These are phyloP conservation scores for Trichoderma virens DNA, from an alignment of 495 filamentous ascomycete genomes.

Conservation along the genomic window DNA sequence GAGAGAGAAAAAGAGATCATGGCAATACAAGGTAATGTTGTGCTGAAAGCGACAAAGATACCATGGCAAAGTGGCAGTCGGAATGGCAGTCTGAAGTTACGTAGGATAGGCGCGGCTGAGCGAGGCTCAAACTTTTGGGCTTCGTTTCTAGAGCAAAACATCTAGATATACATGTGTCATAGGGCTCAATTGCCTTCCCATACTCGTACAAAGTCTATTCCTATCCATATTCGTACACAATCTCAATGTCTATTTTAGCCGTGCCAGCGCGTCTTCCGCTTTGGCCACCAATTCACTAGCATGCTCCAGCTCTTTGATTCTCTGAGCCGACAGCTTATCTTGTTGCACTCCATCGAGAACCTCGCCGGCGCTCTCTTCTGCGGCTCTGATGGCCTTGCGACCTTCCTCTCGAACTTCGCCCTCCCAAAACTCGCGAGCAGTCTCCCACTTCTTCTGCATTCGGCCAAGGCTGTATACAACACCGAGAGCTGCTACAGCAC, in stretches of 20 bases:
- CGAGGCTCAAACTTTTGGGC: background rate
- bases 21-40: background rate
- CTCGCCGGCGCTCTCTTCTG: constrained; percentile 55
- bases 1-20: background rate
- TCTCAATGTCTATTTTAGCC: constrained; percentile 19
- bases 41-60: constrained; percentile 6
- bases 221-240: constrained; percentile 3
- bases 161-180: constrained; percentile 1
- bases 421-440: constrained; percentile 62
- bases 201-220: background rate
- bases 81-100: background rate
- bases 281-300: constrained; percentile 49
- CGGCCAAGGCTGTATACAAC: constrained; percentile 62
- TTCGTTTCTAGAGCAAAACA: background rate
- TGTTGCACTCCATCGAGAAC: constrained; percentile 43
- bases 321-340: constrained; percentile 25
- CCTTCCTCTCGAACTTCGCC: constrained; percentile 73
- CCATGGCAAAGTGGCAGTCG: constrained; percentile 2
- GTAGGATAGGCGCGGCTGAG: background rate
- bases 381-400: constrained; percentile 58
- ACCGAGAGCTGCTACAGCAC: constrained; percentile 72
- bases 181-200: background rate
- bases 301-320: constrained; percentile 37
- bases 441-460: constrained; percentile 75
- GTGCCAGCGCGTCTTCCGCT: constrained; percentile 30